These are phyloP conservation scores for Tolypocladium guangdongense DNA, from an alignment of 2,329 filamentous ascomycete species.

Conservation along the genomic window DNA sequence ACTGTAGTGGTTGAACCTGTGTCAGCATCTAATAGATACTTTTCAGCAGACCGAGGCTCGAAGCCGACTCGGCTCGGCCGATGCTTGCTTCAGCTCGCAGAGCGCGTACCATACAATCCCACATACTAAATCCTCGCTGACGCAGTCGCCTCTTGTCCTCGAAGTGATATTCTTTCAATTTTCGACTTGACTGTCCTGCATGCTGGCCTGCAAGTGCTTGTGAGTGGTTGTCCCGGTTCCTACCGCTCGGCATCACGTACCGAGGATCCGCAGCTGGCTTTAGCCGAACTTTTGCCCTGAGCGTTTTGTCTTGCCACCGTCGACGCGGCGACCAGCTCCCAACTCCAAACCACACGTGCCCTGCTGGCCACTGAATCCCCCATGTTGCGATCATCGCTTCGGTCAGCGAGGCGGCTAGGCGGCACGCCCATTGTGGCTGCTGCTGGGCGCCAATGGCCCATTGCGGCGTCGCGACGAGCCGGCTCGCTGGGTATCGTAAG, in stretches of 20 bases:
- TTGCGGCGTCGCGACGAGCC: slow-evolving; percentile 23
- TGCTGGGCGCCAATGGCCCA: slow-evolving; percentile 48
- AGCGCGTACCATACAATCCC: neutral
- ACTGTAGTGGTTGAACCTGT: neutral
- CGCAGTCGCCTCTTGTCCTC: neutral
- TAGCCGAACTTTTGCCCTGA: slow-evolving; percentile 35
- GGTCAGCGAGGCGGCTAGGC: slow-evolving; percentile 50
- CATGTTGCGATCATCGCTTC: slow-evolving; percentile 62
- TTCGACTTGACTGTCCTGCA: neutral
- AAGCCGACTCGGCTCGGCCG: neutral
- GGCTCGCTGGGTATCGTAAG: slow-evolving; percentile 19
- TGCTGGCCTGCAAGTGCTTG: neutral
- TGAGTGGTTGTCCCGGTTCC: slow-evolving; percentile 20
- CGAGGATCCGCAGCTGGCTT: slow-evolving; percentile 8
- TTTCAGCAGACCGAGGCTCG: neutral
- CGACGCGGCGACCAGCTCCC: slow-evolving; percentile 10
- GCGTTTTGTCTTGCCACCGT: slow-evolving; percentile 27
- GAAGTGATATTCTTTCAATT: neutral
- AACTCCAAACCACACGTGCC: slow-evolving; percentile 21
- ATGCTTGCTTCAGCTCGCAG: neutral
- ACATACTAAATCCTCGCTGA: neutral
- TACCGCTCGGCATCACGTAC: slow-evolving; percentile 12
- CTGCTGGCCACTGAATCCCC: slow-evolving; percentile 36
- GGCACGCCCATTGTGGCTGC: slow-evolving; percentile 41
- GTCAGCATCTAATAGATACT: neutral